phyloP scores from a whole-genome alignment of 2,329 filamentous ascomycete species.

The Neospermospora avenae region DNA sequence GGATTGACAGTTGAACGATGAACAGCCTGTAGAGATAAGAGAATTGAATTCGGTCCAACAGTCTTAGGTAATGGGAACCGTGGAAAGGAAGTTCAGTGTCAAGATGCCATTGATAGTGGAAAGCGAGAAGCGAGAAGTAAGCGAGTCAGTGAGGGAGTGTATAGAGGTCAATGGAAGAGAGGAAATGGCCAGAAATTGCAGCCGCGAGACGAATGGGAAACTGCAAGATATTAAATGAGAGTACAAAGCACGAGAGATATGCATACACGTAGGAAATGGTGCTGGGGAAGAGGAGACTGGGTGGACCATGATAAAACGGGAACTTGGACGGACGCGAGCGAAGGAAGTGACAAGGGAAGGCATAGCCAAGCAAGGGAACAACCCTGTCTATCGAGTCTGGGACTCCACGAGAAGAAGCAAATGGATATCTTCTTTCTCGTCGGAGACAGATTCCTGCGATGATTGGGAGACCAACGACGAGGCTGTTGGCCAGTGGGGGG shows the following conservation, averaged over 20 bases:
- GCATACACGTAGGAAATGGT: constrained; percentile 17
- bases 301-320: constrained; percentile 10
- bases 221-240: constrained; percentile 23
- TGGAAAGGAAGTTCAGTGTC: constrained; percentile 16
- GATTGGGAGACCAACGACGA: constrained; percentile 1
- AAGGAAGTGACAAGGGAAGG: background rate
- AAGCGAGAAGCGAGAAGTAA: constrained; percentile 7
- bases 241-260: constrained; percentile 12
- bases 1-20: background rate
- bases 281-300: constrained; percentile 20
- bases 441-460: background rate
- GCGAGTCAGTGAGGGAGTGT: background rate
- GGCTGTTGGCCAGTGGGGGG: background rate
- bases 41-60: constrained; percentile 13
- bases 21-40: background rate
- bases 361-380: background rate
- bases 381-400: background rate
- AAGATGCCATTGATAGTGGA: constrained; percentile 20
- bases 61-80: constrained; percentile 20
- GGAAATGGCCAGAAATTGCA: constrained; percentile 4
- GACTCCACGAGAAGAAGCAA: background rate
- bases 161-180: background rate
- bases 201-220: constrained; percentile 10
- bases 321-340: background rate
- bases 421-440: background rate